Evolutionary conservation across 2,329 filamentous ascomycete genomes (phyloP).

Genomic region (Exophiala phaeomuriformis): DNA sequence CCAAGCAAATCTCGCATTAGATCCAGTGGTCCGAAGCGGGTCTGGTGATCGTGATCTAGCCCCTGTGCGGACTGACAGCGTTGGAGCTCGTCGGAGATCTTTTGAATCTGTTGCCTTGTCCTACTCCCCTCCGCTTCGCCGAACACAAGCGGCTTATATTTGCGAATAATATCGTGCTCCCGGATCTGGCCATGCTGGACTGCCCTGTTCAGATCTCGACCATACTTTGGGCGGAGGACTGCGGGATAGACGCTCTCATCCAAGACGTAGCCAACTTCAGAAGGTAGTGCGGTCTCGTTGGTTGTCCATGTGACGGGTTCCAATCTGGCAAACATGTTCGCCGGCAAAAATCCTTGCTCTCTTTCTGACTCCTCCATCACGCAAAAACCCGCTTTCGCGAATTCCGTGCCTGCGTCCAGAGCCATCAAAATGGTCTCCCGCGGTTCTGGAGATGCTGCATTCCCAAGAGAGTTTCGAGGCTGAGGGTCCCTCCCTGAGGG

Average conservation of each 20-base stretch:
- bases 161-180: neutral
- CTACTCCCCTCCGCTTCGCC: neutral
- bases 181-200: neutral
- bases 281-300: neutral
- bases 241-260: neutral
- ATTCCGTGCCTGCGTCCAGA: too few relatives aligned
- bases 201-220: neutral
- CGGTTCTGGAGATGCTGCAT: too few relatives aligned
- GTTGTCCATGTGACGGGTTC: neutral
- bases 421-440: too few relatives aligned
- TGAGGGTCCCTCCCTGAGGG: too few relatives aligned
- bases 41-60: neutral
- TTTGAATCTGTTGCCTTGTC: neutral
- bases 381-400: too few relatives aligned
- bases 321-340: neutral
- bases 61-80: neutral
- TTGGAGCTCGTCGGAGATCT: neutral
- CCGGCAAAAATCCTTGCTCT: too few relatives aligned
- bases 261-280: neutral
- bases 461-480: too few relatives aligned
- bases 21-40: neutral
- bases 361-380: too few relatives aligned
- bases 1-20: neutral
- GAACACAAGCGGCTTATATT: constrained; percentile 2
- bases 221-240: neutral